Evolutionary conservation across 805 yeast species (phyloP), one percentile per base, ranked within the genome.

Genomic region (Starmerella sp.): DNA sequence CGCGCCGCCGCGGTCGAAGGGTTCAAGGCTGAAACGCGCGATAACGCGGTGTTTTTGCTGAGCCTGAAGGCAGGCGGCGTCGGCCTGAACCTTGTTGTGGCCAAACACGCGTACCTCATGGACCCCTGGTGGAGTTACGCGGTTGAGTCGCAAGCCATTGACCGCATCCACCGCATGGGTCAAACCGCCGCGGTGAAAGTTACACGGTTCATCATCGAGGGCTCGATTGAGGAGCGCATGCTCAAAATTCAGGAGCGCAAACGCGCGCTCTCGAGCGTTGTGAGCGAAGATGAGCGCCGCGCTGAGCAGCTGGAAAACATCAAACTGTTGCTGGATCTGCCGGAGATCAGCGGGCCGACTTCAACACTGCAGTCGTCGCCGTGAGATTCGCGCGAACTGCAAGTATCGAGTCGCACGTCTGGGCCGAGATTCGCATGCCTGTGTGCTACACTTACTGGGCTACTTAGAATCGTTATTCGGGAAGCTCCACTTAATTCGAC

Each of bases 81-180:
- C 11, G 97, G 97, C 0, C 73, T 90, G 58, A 90, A 90, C 65
- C 71, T 90, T 57, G 90, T 95, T 0, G 80, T 83, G 51, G 95
- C 97, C 0, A 83, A 86, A 0, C 76, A 79, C 37, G 97, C 95
- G 2, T 88, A 82, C 62, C 76, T 90, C 78, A 84, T 91, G 87
- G 97, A 90, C 64, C 96, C 97, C 0, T 90, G 96, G 93, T 90
- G 97, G 97, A 86, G 93, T 34, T 95, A 87, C 47, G 86, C 95
- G 49, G 80, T 84, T 53, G 96, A 88, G 63, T 87, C 86, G 51
- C 96, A 88, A 67, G 96, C 96, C 0, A 86, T 89, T 57, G 96
- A 89, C 69, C 73, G 97, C 63, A 77, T 91, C 15, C 96, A 90
- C 65, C 77, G 97, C 61, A 86, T 91, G 65, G 97, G 97, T 0